Conservation (phyloP, 2,329 filamentous ascomycete species). For the Phoma sp. region DNA sequence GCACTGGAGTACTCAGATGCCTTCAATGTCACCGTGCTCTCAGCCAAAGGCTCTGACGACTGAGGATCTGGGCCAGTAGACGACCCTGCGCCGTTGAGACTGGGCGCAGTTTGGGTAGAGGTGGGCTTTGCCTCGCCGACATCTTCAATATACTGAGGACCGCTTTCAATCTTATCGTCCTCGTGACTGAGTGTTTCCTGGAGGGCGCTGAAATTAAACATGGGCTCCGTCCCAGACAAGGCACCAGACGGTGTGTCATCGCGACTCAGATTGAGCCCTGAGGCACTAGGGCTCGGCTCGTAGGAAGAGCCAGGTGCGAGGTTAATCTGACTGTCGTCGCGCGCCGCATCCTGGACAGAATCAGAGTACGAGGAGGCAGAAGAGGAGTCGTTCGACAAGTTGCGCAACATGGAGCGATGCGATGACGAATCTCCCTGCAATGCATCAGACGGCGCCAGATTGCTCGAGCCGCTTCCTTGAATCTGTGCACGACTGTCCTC, state of each 20-base stretch:
- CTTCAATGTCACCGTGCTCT: conserved; percentile 40
- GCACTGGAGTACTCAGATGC: conserved; percentile 21
- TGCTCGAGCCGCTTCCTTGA: conserved; percentile 47
- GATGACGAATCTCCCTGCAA: conserved; percentile 46
- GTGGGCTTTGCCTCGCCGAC: conserved; percentile 21
- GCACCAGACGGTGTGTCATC: conserved; percentile 44
- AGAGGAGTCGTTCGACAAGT: conserved; percentile 88
- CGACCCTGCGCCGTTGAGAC: conserved; percentile 2
- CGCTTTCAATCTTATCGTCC: conserved; percentile 51
- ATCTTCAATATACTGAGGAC: conserved; percentile 52
- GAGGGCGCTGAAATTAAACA: conserved; percentile 92
- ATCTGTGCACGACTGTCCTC: conserved; percentile 55
- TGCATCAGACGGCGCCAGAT: conserved; percentile 54
- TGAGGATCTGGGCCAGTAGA: neutral
- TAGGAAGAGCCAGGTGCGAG: conserved; percentile 53
- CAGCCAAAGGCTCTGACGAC: conserved; percentile 15
- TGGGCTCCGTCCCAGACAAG: conserved; percentile 69
- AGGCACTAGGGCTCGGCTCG: conserved; percentile 61
- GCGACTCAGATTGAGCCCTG: conserved; percentile 55
- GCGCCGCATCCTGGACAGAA: conserved; percentile 57
- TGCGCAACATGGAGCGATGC: conserved; percentile 74
- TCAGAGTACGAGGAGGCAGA: conserved; percentile 79
- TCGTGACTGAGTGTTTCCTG: conserved; percentile 80
- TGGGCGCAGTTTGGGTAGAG: neutral
- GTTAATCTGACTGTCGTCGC: conserved; percentile 35